Base-by-base conservation (phyloP, 2,329 filamentous ascomycete genomes). In the Xylaria polymorpha region DNA sequence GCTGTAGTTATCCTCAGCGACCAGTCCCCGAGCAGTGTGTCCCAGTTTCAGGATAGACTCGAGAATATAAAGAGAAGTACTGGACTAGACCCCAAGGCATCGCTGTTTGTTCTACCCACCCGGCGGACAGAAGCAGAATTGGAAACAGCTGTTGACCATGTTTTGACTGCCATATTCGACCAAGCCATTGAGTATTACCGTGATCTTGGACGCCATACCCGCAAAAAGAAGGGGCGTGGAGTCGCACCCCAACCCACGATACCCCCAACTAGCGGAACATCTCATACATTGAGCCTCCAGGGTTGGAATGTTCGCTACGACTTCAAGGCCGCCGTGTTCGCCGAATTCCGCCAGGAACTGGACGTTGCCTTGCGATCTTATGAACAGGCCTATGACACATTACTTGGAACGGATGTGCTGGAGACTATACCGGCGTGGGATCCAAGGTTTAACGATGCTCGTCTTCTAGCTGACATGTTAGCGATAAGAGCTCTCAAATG, bases 261-360 rank as follows among this genome's bases (percentile, higher is more conserved):
- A 39, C 93, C 94, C 4, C 93, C 94, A 1, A 95, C 93, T 0
- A 90, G 87, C 22, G 93, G 93, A 35, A 97, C 93, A 1, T 97
- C 94, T 0, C 92, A 96, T 76, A 93, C 92, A 0, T 81, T 98
- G n/a, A 92, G 94, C 1, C 84, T 91, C 10, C 90, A 94, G 50
- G 94, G 93, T 3, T 99, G 95, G 96, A 94, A 94, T 76, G 91
- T 97, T 62, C 91, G 95, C 18, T 98, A 98, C 80, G 95, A 99
- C 77, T 94, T 97, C 83, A 99, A 99, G 79, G 86, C 94, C 20
- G 95, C 91, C 7, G 85, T 97, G 0, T 93, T 98, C 77, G 93
- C 94, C 35, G 95, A 98, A 77, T 98, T 97, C 73, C 89, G 96
- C 9, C 93, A 97, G 77, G 96, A 98, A 79, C 93, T 95, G 86